These are phyloP conservation scores for Oryza coarctata DNA, from an alignment of 176 grass and related monocot genomes.

Conservation along the genomic window DNA sequence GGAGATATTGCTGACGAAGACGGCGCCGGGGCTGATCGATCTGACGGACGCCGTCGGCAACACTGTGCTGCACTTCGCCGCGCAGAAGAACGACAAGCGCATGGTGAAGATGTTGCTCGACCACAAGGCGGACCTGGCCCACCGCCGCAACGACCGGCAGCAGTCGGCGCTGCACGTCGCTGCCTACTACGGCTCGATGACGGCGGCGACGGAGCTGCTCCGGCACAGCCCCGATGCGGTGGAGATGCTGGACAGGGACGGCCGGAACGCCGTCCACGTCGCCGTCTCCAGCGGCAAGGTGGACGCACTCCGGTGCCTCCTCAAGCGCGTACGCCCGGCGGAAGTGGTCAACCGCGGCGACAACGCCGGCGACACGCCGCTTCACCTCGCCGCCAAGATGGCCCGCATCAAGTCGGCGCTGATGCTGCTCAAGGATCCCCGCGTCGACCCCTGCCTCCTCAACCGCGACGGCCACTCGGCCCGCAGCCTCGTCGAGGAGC, in stretches of 20 bases:
- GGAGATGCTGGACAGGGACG: slow-evolving; percentile 36
- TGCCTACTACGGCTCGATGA: slow-evolving; percentile 39
- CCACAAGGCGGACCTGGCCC: slow-evolving; percentile 39
- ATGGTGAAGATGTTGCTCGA: slow-evolving; percentile 49
- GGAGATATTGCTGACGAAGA: slow-evolving; percentile 44
- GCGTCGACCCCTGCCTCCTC: slow-evolving; percentile 31
- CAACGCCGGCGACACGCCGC: slow-evolving; percentile 18
- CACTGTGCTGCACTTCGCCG: slow-evolving; percentile 71
- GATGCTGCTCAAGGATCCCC: slow-evolving; percentile 15
- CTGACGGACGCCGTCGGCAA: slow-evolving; percentile 36
- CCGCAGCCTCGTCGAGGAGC: slow-evolving; percentile 26
- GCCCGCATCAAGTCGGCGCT: slow-evolving; percentile 15
- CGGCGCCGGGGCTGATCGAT: slow-evolving; percentile 23
- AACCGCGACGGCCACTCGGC: slow-evolving; percentile 31
- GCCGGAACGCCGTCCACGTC: slow-evolving; percentile 50
- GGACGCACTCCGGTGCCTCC: slow-evolving; percentile 46
- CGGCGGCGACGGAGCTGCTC: slow-evolving; percentile 46
- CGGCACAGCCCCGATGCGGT: slow-evolving; percentile 45
- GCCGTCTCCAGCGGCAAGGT: slow-evolving; percentile 40
- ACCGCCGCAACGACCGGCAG: slow-evolving; percentile 1
- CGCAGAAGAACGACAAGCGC: slow-evolving; percentile 48
- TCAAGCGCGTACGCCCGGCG: background rate
- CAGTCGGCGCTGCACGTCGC: slow-evolving; percentile 58
- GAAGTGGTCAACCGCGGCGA: background rate
- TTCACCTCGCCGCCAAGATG: slow-evolving; percentile 44